Base-by-base conservation (phyloP, 2,329 filamentous ascomycete genomes). In the Alternaria angustiovoidea region DNA sequence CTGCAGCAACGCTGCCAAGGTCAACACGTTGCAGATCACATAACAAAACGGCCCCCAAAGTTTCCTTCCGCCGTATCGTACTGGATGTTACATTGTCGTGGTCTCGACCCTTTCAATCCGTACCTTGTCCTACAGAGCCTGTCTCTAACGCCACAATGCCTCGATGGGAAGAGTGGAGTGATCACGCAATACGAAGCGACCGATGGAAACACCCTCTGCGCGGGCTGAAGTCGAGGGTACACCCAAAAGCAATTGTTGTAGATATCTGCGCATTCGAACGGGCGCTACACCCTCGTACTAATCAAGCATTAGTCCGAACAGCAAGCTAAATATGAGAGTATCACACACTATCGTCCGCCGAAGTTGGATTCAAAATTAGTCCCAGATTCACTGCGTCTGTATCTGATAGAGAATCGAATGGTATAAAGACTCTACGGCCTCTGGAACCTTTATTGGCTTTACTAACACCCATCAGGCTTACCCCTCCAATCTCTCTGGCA, bases 391-490 rank as follows among this genome's bases (percentile, higher is more conserved):
- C 28, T 16, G 34, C 18, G 24, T 24, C 20, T 46, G 39, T 26
- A 20, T 20, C 16, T 28, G 11, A 34, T 2, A 24, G 22, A n/a
- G 16, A 36, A 20, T 57, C 65, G 63, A 59, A 70, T 69, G 66
- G 66, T 66, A 70, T 28, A 48, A 38, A 51, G 24, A 20, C 18
- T 26, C 20, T 3, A 9, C 14, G 20, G 3, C 9, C 32, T 6
- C 24, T 24, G 3, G 5, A 11, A 22, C 3, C 14, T 6, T 36
- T 12, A 36, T 36, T 16, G 6, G 14, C 14, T 7, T 14, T 16
- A 2, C 32, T 36, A 16, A 36, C 28, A 4, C 18, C 47, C 20
- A 24, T n/a, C 57, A 73, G 70, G 70, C 66, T 58, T 69, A 67
- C 46, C 30, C 61, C 62, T 41, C 56, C 18, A 51, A 57, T 36